Conservation (phyloP, 1,139 yeast genomes). For the Candida labiduridarum region DNA sequence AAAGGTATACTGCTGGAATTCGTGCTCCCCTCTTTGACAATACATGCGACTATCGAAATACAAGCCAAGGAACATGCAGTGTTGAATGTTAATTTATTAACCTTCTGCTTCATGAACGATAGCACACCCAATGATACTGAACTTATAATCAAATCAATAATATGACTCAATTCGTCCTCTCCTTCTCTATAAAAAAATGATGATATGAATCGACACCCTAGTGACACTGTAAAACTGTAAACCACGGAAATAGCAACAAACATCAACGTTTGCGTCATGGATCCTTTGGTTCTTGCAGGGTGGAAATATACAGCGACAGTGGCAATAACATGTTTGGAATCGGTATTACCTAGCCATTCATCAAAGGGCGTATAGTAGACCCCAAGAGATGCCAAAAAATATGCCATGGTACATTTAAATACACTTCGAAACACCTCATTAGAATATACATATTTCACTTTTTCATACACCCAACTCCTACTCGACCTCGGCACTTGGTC, state of each 20-base stretch:
- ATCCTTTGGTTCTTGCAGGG: constrained; percentile 77
- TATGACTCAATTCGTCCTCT: constrained; percentile 52
- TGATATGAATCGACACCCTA: constrained; percentile 56
- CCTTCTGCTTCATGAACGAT: constrained; percentile 69
- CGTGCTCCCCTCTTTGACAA: constrained; percentile 75
- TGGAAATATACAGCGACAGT: constrained; percentile 86
- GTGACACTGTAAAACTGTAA: constrained; percentile 59
- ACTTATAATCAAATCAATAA: constrained; percentile 57
- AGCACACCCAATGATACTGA: constrained; percentile 64
- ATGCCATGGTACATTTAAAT: constrained; percentile 71
- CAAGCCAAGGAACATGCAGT: constrained; percentile 83
- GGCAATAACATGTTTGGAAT: constrained; percentile 79
- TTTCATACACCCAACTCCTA: neutral
- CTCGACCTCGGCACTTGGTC: neutral
- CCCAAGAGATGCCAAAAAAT: constrained; percentile 70
- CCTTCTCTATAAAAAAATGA: constrained; percentile 49
- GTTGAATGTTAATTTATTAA: constrained; percentile 70
- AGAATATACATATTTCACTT: constrained; percentile 13
- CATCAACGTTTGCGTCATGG: constrained; percentile 73
- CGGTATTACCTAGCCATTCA: constrained; percentile 60
- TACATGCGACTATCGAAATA: constrained; percentile 68
- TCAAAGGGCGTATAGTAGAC: constrained; percentile 69
- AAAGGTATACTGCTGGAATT: constrained; percentile 66
- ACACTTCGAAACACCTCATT: constrained; percentile 35
- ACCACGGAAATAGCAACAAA: constrained; percentile 60